These are phyloP conservation scores for Mucor saturninus DNA, from an alignment of 371 early-diverging fungal genomes.

Conservation along the genomic window DNA sequence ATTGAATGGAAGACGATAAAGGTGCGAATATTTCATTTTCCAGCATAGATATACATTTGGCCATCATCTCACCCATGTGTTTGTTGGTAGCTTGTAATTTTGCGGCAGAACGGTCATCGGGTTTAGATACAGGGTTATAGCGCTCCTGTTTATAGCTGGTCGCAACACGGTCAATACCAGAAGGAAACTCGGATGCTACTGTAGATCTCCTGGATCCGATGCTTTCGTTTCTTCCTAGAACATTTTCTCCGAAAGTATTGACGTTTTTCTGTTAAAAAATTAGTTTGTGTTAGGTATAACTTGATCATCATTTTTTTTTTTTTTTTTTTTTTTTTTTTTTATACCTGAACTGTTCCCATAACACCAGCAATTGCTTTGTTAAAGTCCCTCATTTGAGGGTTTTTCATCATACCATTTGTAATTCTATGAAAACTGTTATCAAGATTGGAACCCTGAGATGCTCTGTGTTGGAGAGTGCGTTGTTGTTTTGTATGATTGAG, in stretches of 20 bases:
- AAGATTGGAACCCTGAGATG: conserved; percentile 23
- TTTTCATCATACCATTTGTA: conserved; percentile 63
- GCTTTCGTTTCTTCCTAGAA: conserved; percentile 27
- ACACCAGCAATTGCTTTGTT: conserved; percentile 68
- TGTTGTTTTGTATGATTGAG: neutral
- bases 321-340: conserved; percentile 5
- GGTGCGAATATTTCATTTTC: conserved; percentile 51
- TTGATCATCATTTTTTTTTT: neutral
- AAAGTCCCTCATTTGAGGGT: conserved; percentile 62
- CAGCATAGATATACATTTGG: conserved; percentile 57
- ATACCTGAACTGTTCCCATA: conserved; percentile 58
- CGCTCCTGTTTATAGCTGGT: conserved; percentile 18
- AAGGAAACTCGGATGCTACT: conserved; percentile 46
- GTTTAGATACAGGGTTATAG: neutral
- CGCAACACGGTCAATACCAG: conserved; percentile 36
- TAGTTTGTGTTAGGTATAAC: neutral
- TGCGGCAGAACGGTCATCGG: neutral
- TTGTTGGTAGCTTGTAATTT: conserved; percentile 20
- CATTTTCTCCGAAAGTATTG: conserved; percentile 47
- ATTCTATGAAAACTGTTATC: conserved; percentile 34
- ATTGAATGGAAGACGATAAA: conserved; percentile 1
- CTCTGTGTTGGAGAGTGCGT: conserved; percentile 26
- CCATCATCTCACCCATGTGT: conserved; percentile 60
- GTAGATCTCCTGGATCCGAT: conserved; percentile 28
- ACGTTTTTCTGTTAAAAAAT: conserved; percentile 47